A percentile compares a stretch with the other conserved stretches of the same genome.
These are phyloP conservation scores for Claviceps pazoutovae DNA, from an alignment of 2,329 filamentous ascomycete genomes.

Conservation along the genomic window DNA sequence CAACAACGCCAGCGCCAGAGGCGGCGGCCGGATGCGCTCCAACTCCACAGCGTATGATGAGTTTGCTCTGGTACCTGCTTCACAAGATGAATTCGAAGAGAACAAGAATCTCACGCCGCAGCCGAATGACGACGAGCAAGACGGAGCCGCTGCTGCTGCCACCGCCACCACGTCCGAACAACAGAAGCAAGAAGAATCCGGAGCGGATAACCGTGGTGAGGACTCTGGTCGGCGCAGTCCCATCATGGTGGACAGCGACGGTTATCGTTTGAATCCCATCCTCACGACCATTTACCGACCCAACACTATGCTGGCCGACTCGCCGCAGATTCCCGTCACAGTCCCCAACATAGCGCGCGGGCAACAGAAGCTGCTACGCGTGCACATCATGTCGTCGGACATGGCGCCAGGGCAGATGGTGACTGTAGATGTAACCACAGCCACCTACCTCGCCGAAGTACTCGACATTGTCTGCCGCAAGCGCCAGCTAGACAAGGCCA, in stretches of 20 bases:
- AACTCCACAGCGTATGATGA: constrained; percentile 71
- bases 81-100: constrained; percentile 50
- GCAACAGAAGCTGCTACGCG: constrained; percentile 54
- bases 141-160: constrained; percentile 23
- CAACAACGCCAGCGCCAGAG: constrained; percentile 65
- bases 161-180: constrained; percentile 4
- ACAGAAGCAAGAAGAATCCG: constrained; percentile 6
- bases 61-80: constrained; percentile 65
- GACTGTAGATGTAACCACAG: constrained; percentile 62
- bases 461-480: constrained; percentile 67
- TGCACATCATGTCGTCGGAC: constrained; percentile 59
- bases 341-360: constrained; percentile 37
- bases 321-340: constrained; percentile 33
- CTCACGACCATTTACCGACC: constrained; percentile 45
- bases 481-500: constrained; percentile 63
- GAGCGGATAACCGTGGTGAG: too few relatives aligned
- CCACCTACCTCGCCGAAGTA: constrained; percentile 72
- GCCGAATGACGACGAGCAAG: constrained; percentile 46
- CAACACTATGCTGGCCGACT: constrained; percentile 41
- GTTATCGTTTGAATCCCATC: constrained; percentile 41
- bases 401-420: constrained; percentile 59
- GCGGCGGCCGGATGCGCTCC: constrained; percentile 42
- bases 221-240: too few relatives aligned
- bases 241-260: constrained; percentile 12
- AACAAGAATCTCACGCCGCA: constrained; percentile 57